Conservation (phyloP, 2,329 filamentous ascomycete genomes). For the Fusarium anthophilum region DNA sequence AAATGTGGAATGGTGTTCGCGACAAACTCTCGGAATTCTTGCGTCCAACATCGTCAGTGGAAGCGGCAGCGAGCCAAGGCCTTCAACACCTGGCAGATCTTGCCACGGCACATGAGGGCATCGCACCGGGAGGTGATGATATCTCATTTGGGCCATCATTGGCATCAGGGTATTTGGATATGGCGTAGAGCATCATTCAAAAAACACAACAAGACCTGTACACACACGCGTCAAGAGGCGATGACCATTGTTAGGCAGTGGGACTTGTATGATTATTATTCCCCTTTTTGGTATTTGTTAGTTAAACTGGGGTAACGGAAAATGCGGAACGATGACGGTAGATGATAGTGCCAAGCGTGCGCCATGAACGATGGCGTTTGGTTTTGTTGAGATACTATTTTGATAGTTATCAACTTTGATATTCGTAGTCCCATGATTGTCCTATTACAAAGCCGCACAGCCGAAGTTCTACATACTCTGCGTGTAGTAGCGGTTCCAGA, state of each 20-base stretch:
- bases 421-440: background rate
- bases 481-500: background rate
- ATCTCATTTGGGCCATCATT: slow-evolving; percentile 47
- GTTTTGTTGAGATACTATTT: slow-evolving; percentile 15
- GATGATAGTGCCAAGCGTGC: background rate
- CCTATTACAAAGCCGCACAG: background rate
- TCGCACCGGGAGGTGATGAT: slow-evolving; percentile 44
- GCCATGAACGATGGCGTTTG: slow-evolving; percentile 19
- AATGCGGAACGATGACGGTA: slow-evolving; percentile 15
- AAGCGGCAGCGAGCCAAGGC: slow-evolving; percentile 59
- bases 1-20: slow-evolving; percentile 67
- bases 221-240: background rate
- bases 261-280: slow-evolving; percentile 29
- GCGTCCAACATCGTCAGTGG: slow-evolving; percentile 50
- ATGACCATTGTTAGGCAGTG: background rate
- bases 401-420: background rate
- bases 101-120: slow-evolving; percentile 56
- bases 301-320: background rate
- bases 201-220: background rate
- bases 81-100: slow-evolving; percentile 70
- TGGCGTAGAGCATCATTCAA: slow-evolving; percentile 31
- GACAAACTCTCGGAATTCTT: slow-evolving; percentile 52
- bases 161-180: slow-evolving; percentile 49
- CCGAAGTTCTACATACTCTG: background rate
- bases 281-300: slow-evolving; percentile 7